A percentile compares a stretch with the other conserved stretches of the same genome.
These are phyloP conservation scores for Evansstolkia leycettana DNA, from an alignment of 495 filamentous ascomycete genomes.

Conservation along the genomic window DNA sequence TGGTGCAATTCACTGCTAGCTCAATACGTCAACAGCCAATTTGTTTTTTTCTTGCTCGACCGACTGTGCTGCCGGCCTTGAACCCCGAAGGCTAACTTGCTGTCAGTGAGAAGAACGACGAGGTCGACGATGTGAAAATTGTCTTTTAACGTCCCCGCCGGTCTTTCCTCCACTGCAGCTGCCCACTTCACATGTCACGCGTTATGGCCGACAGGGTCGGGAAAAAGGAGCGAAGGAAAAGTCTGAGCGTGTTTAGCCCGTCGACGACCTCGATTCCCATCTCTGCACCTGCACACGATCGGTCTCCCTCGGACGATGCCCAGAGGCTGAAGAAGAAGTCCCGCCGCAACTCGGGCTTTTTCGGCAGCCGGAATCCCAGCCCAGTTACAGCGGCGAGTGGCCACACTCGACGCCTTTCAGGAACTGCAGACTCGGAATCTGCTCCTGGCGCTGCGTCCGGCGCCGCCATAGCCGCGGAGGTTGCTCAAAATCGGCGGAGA, in stretches of 20 bases:
- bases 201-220: slow-evolving; percentile 28
- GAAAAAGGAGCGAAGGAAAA: slow-evolving; percentile 35
- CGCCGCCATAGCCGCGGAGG: slow-evolving; percentile 16
- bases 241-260: slow-evolving; percentile 28
- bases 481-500: slow-evolving; percentile 24
- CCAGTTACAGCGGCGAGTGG: slow-evolving; percentile 6
- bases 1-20: too few relatives aligned
- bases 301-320: slow-evolving; percentile 27
- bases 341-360: slow-evolving; percentile 35
- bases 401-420: slow-evolving; percentile 14
- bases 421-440: slow-evolving; percentile 17
- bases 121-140: slow-evolving; percentile 25
- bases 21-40: too few relatives aligned
- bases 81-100: background rate
- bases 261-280: slow-evolving; percentile 12
- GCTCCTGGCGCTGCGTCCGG: slow-evolving; percentile 10
- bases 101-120: slow-evolving; percentile 18
- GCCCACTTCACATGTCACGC: slow-evolving; percentile 4
- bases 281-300: slow-evolving; percentile 15
- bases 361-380: slow-evolving; percentile 20
- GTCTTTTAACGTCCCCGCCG: slow-evolving; percentile 7
- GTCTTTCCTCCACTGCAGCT: slow-evolving; percentile 2
- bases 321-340: slow-evolving; percentile 22
- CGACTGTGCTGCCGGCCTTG: background rate
- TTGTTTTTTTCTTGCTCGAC: background rate